A percentile compares a stretch with the other conserved stretches of the same genome.
These are phyloP conservation scores for Malassezia sympodialis DNA, from an alignment of 1,284 basidiomycete genomes.

Conservation along the genomic window DNA sequence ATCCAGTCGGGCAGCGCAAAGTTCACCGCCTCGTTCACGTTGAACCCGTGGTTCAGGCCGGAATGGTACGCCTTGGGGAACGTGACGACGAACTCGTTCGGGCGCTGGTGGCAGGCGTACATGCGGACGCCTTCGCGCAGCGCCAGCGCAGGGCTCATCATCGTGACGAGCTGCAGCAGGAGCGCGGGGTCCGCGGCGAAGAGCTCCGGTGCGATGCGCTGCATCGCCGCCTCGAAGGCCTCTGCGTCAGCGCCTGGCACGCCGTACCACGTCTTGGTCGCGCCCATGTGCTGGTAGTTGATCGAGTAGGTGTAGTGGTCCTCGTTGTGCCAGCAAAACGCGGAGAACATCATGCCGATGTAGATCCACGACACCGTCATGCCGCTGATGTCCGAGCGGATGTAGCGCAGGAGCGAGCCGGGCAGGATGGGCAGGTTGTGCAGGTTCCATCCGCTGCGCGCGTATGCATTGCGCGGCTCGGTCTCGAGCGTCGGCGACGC, in stretches of 20 bases:
- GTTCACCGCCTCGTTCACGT: conserved; percentile 98
- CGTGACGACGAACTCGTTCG: conserved; percentile 88
- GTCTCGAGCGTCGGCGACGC: conserved; percentile 90
- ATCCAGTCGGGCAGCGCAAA: conserved; percentile 97
- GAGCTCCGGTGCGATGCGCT: conserved; percentile 88
- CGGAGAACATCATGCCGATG: conserved; percentile 97
- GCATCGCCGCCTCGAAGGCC: conserved; percentile 92
- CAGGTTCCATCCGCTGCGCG: conserved; percentile 90
- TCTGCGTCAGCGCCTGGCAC: conserved; percentile 87
- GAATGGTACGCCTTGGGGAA: conserved; percentile 98
- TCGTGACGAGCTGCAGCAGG: conserved; percentile 90
- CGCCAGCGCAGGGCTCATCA: conserved; percentile 88
- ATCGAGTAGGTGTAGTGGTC: conserved; percentile 84
- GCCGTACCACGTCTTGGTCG: conserved; percentile 99
- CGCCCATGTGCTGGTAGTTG: conserved; percentile 83
- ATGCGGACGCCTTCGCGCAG: conserved; percentile 83
- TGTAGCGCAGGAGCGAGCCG: conserved; percentile 74
- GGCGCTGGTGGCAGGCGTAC: conserved; percentile 86
- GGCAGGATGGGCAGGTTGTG: conserved; percentile 88
- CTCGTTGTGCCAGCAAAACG: conserved; percentile 99
- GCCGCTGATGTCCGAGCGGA: conserved; percentile 96
- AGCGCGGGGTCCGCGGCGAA: conserved; percentile 95
- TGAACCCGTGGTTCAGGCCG: conserved; percentile 95
- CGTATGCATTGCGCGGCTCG: conserved; percentile 73
- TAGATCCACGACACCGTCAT: conserved; percentile 99